Evolutionary conservation across 495 filamentous ascomycete species (phyloP), one percentile per base, ranked within the genome.

Genomic region (Xylaria scruposa): DNA sequence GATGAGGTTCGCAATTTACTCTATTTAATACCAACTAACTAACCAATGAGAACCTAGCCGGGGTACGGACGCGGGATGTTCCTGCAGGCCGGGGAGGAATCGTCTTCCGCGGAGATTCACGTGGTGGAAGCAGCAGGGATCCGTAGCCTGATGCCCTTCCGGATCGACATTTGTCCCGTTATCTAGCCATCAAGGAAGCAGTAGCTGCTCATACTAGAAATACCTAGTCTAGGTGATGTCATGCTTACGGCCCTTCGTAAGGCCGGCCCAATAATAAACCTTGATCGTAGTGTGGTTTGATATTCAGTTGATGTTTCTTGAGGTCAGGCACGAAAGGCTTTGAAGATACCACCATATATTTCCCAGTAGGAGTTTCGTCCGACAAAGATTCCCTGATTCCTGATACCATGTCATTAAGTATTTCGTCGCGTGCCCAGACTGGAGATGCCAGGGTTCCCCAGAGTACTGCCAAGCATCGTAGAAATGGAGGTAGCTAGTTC

Each of bases 81-180:
- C 84, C 3, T 93, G 92, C 74, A 66, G 75, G 59, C 82, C 89
- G 63, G 85, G 82, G 9, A 92, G 94, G 83, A 87, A 86, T 62
- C 87, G 86, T 51, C 79, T 96, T 54, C 84, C 85, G 8, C 80
- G 84, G 36, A 72, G 81, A 68, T 86, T 85, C 59, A 85, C 84
- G 0, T 67, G 82, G 73, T 67, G 63, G 9, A 81, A 78, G 69
- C 36, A 8, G 36, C 36, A 38, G 36, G 36, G 36, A 8, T 38
- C 36, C 7, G 36, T 38, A 38, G 36, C 36, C 36, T 36, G 56
- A 7, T 31, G 6, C 13, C 17, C 56, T 36, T 59, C 31, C 26
- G 4, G 56, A 36, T 36, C 58, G 33, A 36, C 58, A 31, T 19
- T 21, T 60, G 17, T 62, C 38, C 10, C 42, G 2, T 38, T 38